Conservation (phyloP, 1,139 yeast genomes). For the Pichia sp. region DNA sequence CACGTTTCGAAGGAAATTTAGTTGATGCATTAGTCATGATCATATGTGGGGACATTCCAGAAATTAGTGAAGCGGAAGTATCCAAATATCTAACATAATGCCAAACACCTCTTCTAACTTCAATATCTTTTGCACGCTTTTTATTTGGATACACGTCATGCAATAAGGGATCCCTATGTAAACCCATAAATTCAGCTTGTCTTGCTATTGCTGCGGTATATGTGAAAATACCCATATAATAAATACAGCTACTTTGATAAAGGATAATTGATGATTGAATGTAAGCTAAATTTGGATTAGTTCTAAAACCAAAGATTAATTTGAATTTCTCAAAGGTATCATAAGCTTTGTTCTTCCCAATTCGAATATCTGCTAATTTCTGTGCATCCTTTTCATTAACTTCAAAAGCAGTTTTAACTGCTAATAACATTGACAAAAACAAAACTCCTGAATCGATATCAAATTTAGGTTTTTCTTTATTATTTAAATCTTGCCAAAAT, state of each 20-base stretch:
- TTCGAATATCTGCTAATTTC: slow-evolving; percentile 1
- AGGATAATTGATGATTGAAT: slow-evolving; percentile 17
- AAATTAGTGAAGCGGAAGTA: slow-evolving; percentile 16
- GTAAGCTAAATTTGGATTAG: slow-evolving; percentile 14
- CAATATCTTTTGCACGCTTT: slow-evolving; percentile 10
- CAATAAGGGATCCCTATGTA: slow-evolving; percentile 18
- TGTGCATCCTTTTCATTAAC: slow-evolving; percentile 8
- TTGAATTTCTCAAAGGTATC: slow-evolving; percentile 16
- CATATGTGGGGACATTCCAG: slow-evolving; percentile 21
- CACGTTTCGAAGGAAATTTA: slow-evolving; percentile 17
- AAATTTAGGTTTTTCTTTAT: slow-evolving; percentile 7
- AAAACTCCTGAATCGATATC: slow-evolving; percentile 16
- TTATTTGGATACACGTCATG: slow-evolving; percentile 16
- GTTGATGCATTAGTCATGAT: slow-evolving; percentile 18
- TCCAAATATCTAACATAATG: slow-evolving; percentile 17
- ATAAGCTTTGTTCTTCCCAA: slow-evolving; percentile 5
- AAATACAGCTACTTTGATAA: slow-evolving; percentile 14
- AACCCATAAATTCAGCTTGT: slow-evolving; percentile 19
- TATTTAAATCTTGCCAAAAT: slow-evolving; percentile 14
- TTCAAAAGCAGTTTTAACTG: slow-evolving; percentile 13
- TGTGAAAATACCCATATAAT: slow-evolving; percentile 16
- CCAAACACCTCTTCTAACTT: slow-evolving; percentile 16
- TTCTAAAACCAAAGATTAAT: slow-evolving; percentile 10
- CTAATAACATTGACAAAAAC: slow-evolving; percentile 17
- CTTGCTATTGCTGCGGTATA: slow-evolving; percentile 16